These are phyloP conservation scores for Quercus bicolor DNA, from an alignment of 306 rosid species.

Conservation along the genomic window DNA sequence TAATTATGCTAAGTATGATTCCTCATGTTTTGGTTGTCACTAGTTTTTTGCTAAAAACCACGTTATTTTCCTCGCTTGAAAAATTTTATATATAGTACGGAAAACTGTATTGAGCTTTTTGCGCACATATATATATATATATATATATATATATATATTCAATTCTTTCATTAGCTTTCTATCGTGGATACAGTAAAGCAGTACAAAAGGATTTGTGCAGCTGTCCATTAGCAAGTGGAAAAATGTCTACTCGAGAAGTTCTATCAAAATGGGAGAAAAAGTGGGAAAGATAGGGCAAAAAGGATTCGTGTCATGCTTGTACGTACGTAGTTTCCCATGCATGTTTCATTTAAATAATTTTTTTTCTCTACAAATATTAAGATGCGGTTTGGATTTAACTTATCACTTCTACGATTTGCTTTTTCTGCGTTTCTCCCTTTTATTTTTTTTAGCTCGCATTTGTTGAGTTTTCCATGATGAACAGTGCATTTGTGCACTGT, in stretches of 20 bases:
- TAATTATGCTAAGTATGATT: no score
- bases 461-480: no score
- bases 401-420: no score
- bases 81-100: no score
- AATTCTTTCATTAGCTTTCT: not conserved
- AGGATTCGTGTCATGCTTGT: not conserved
- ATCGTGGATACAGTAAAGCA: not conserved
- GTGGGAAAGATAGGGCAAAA: not conserved
- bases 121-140: not conserved
- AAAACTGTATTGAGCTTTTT: no score
- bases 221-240: not conserved
- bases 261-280: not conserved
- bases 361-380: not conserved
- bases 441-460: no score
- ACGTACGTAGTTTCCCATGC: not conserved
- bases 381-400: accelerated
- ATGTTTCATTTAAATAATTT: not conserved
- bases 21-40: no score
- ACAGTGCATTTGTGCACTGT: accelerated
- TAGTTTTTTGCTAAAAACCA: no score
- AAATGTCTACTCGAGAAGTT: not conserved
- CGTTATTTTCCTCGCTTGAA: no score
- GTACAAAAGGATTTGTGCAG: not conserved
- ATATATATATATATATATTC: not conserved
- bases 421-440: accelerated